Conservation (phyloP, 176 grass and related monocot genomes). For the Calamus simplicifolius region DNA sequence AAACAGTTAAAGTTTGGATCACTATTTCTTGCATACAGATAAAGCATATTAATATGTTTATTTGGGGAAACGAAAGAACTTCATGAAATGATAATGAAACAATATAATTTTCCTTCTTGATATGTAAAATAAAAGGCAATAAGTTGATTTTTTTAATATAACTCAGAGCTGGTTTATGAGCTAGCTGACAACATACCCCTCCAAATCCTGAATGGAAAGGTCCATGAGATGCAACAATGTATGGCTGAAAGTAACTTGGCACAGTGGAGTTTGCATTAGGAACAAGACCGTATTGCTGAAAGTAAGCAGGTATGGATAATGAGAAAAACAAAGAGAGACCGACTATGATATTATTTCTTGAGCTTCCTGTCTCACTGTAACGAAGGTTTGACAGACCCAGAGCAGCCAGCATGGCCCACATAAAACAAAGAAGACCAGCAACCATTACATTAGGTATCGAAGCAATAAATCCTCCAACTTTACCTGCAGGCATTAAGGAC, state of each 20-base stretch:
- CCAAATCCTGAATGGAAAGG: conserved; percentile 58
- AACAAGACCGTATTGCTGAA: conserved; percentile 65
- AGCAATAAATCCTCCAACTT: conserved; percentile 91
- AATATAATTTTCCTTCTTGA: background rate
- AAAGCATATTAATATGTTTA: no score
- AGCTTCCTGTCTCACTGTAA: conserved; percentile 91
- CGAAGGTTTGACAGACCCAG: conserved; percentile 96
- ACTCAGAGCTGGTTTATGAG: background rate
- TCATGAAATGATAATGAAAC: background rate
- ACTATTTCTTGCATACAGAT: no score
- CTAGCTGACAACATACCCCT: conserved; percentile 60
- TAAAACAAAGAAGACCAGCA: conserved; percentile 89
- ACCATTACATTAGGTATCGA: conserved; percentile 97
- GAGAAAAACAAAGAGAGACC: conserved; percentile 86
- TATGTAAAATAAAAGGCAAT: background rate
- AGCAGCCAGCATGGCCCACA: conserved; percentile 91
- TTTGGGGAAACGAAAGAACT: no score
- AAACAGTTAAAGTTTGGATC: no score
- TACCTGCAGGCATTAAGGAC: conserved; percentile 43
- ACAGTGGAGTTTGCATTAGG: conserved; percentile 59
- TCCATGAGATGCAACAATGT: conserved; percentile 80
- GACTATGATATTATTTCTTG: conserved; percentile 87
- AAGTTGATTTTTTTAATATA: background rate
- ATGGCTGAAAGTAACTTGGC: conserved; percentile 82
- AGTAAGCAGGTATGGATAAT: conserved; percentile 86